These are phyloP conservation scores for Cyberlindnera xishuangbannaensis DNA, from an alignment of 805 yeast species.

Conservation along the genomic window DNA sequence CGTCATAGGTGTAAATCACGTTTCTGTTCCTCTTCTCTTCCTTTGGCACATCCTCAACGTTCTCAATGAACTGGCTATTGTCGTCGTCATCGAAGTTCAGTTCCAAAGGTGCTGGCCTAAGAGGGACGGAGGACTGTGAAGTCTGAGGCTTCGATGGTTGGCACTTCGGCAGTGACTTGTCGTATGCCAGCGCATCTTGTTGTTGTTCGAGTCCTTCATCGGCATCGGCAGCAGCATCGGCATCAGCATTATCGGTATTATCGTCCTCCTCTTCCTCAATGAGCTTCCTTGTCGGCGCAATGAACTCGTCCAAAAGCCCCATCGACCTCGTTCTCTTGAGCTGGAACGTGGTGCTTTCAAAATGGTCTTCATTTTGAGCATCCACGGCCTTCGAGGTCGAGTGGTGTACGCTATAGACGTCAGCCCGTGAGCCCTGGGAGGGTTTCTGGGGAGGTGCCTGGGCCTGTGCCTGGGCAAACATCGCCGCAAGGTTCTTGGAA, in stretches of 20 bases:
- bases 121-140: not conserved
- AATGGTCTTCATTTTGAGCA: conserved; percentile 66
- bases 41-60: conserved; percentile 14
- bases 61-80: conserved; percentile 20
- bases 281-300: conserved; percentile 40
- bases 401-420: conserved; percentile 9
- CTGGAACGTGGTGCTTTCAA: conserved; percentile 63
- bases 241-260: not conserved
- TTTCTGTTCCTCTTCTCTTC: conserved; percentile 8
- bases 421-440: conserved; percentile 8
- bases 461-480: conserved; percentile 14
- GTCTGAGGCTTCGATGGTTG: not conserved
- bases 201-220: too few species aligned
- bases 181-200: not conserved
- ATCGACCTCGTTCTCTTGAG: conserved; percentile 77
- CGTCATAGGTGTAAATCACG: conserved; percentile 17
- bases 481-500: conserved; percentile 18
- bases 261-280: conserved; percentile 26
- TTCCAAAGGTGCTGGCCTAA: conserved; percentile 1
- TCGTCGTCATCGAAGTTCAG: conserved; percentile 11
- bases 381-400: conserved; percentile 42
- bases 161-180: not conserved
- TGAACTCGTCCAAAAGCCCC: conserved; percentile 71
- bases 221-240: not conserved
- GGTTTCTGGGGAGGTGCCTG: conserved; percentile 8